phyloP scores from a whole-genome alignment of 805 yeast species.

The Candida maltosa region DNA sequence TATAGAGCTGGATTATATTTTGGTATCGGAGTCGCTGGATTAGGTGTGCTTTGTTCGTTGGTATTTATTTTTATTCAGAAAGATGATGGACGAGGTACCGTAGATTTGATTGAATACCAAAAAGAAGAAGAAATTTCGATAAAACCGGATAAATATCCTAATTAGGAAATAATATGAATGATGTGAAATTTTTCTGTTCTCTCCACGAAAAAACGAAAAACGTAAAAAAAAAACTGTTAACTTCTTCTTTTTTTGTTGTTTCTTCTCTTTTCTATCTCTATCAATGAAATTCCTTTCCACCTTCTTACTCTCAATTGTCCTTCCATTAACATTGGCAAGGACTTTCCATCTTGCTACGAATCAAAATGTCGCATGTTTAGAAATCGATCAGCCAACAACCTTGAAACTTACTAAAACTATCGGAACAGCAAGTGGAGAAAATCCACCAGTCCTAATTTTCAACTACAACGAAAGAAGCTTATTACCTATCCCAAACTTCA shows the following conservation, averaged over 20 bases:
- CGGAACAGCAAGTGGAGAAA: no score
- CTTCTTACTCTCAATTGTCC: no score
- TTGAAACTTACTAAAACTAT: neutral
- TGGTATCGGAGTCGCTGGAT: conserved; percentile 58
- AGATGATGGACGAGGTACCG: conserved; percentile 5
- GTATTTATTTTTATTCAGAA: conserved; percentile 19
- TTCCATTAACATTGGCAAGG: no score
- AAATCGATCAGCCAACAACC: conserved; percentile 1
- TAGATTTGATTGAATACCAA: neutral
- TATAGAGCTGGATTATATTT: conserved; percentile 57
- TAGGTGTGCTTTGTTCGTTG: conserved; percentile 34
- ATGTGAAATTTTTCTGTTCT: no score
- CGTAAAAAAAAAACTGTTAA: no score
- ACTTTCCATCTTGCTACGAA: neutral
- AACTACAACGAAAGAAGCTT: conserved; percentile 1
- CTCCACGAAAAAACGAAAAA: no score
- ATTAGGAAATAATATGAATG: no score
- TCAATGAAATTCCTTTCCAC: no score
- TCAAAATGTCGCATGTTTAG: neutral
- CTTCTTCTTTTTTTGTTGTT: no score
- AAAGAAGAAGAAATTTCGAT: no score
- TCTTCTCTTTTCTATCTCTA: no score
- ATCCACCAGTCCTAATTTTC: conserved; percentile 1
- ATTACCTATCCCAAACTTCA: conserved; percentile 3
- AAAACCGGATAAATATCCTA: no score